phyloP scores from a whole-genome alignment of 371 early-diverging fungal genomes.

The Thermomucor indicae-seudaticae region DNA sequence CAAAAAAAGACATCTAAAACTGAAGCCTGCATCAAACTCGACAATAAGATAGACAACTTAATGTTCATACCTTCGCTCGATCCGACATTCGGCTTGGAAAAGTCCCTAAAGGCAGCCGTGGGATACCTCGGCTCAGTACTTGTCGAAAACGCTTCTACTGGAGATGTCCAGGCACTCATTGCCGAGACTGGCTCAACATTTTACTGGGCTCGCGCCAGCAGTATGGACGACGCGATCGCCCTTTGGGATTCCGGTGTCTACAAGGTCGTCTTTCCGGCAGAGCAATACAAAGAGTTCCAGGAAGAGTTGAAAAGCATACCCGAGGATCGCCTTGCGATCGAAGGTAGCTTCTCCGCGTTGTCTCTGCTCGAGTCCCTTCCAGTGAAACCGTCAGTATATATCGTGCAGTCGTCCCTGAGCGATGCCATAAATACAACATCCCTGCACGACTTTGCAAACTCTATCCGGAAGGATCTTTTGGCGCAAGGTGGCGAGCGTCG shows the following conservation, averaged over 20 bases:
- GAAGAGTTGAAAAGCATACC: conserved; percentile 28
- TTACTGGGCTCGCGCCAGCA: conserved; percentile 49
- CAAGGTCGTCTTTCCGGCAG: conserved; percentile 49
- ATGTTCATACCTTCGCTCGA: conserved; percentile 59
- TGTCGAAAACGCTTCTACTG: conserved; percentile 34
- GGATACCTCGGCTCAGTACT: conserved; percentile 26
- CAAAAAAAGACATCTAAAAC: too few species aligned
- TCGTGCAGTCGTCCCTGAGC: conserved; percentile 5
- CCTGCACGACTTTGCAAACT: conserved; percentile 17
- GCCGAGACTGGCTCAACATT: conserved; percentile 41
- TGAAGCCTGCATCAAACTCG: too few species aligned
- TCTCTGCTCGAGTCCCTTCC: neutral
- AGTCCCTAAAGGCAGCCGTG: conserved; percentile 21
- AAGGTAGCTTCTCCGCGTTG: conserved; percentile 1
- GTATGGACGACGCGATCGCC: conserved; percentile 47
- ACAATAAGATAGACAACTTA: too few species aligned
- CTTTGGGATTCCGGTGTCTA: conserved; percentile 61
- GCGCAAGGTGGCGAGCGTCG: conserved; percentile 40
- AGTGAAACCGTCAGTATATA: conserved; percentile 3
- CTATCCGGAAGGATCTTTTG: conserved; percentile 20
- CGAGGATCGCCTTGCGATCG: conserved; percentile 43
- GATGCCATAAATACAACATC: conserved; percentile 6
- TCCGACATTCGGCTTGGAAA: conserved; percentile 18
- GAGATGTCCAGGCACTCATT: conserved; percentile 30
- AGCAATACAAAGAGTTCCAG: conserved; percentile 19